Base-by-base conservation (phyloP, 371 early-diverging fungal species). In the Entomophthora muscae region DNA sequence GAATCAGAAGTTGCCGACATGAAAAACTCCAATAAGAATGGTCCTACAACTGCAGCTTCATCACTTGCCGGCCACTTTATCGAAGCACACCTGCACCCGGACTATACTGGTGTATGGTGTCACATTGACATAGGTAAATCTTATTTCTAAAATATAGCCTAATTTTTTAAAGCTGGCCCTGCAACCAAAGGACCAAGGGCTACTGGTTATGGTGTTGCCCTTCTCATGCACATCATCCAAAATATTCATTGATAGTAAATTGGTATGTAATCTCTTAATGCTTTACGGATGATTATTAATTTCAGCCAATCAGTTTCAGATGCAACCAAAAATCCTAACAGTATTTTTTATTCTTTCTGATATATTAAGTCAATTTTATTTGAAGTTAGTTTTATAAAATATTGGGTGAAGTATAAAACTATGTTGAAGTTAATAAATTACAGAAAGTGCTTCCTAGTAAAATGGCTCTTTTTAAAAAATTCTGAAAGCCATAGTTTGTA, bases 41-140 rank as follows among this genome's bases (percentile, higher is more conserved):
- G 59, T 7, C 59, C 59, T 58, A 58, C 59, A 28, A 58, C 59
- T 22, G 59, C 59, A 7, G 59, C 59, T 21, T 58, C 59, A 21
- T 28, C 28, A 7, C 31, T 58, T 10, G 59, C 59, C 26, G 59
- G 59, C 21, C 59, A 58, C 30, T 58, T 58, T 31, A 58, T 58
- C 22, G 59, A 58, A 58, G 28, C 24, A 0, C 59, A 58, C 26
- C 21, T n/a, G 17, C 21, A 31, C 26, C 24, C 24, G 22, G 59
- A 58, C 24, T 58, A 12, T 31, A 22, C 12, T 21, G 59, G 59
- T 7, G 32, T 58, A 22, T 58, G 59, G 59, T 58, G 59, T 27
- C 59, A 58, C 26, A 30, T 58, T 30, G 59, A 58, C 26, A 58
- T 55, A 10, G 55, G 55, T 55, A 55, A 55, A 24, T 26, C n/a